These are phyloP conservation scores for Thalassiosira sp. DNA, from an alignment of 352 stramenopile species.

Conservation along the genomic window DNA sequence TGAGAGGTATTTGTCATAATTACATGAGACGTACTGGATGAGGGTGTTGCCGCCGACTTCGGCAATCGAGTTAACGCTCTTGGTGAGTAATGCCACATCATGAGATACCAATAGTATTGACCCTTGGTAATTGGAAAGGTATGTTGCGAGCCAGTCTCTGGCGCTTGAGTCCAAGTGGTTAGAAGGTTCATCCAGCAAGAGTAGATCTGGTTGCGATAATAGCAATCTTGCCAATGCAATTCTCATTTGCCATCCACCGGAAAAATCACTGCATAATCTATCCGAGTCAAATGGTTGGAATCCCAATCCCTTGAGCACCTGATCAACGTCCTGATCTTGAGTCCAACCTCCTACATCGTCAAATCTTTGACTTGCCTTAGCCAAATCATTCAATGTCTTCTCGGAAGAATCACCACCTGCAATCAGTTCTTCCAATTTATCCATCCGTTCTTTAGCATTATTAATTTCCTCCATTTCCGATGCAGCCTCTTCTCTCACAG, in stretches of 20 bases:
- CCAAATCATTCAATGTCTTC: constrained; percentile 77
- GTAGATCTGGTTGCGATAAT: constrained; percentile 94
- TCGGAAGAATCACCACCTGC: constrained; percentile 61
- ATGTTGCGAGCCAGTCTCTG: constrained; percentile 96
- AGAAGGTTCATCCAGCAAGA: constrained; percentile 97
- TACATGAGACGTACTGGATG: constrained; percentile 79
- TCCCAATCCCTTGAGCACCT: constrained; percentile 94
- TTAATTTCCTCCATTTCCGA: constrained; percentile 84
- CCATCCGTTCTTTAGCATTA: constrained; percentile 63
- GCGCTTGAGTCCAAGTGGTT: constrained; percentile 98
- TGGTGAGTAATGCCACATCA: constrained; percentile 95
- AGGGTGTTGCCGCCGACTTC: constrained; percentile 75
- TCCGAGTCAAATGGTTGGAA: constrained; percentile 93
- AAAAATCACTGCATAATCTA: constrained; percentile 93
- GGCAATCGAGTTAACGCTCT: constrained; percentile 86
- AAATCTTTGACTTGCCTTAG: constrained; percentile 68
- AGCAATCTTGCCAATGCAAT: constrained; percentile 94
- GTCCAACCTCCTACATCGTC: constrained; percentile 81
- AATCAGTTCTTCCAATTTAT: constrained; percentile 63
- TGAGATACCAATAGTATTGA: constrained; percentile 97
- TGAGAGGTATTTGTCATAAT: constrained; percentile 81
- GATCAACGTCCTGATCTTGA: constrained; percentile 87
- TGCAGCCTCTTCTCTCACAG: constrained; percentile 83
- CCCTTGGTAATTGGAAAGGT: constrained; percentile 93
- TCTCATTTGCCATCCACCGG: constrained; percentile 94